These are phyloP conservation scores for Lactifluus volemus DNA, from an alignment of 768 basidiomycete genomes.

Conservation along the genomic window DNA sequence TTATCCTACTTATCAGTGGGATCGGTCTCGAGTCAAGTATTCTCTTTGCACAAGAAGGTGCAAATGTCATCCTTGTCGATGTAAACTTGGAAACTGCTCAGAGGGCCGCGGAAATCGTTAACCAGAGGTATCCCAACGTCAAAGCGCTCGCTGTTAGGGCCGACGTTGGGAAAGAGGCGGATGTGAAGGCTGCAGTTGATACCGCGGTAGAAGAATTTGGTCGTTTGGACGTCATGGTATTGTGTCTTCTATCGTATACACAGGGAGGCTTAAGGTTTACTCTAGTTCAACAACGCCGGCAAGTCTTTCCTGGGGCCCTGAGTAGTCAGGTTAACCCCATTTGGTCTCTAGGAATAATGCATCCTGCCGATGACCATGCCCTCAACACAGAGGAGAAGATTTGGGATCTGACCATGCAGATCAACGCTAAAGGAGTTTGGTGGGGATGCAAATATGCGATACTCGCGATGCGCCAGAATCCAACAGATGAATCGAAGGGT, in stretches of 20 bases:
- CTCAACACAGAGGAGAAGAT: conserved; percentile 94
- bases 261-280: background rate
- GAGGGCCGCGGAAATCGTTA: conserved; percentile 55
- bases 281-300: conserved; percentile 91
- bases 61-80: conserved; percentile 83
- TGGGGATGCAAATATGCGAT: conserved; percentile 99
- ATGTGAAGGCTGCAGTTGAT: conserved; percentile 78
- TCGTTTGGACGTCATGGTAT: conserved; percentile 90
- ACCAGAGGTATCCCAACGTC: conserved; percentile 56
- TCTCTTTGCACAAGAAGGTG: conserved; percentile 91
- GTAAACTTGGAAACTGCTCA: conserved; percentile 72
- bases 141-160: conserved; percentile 62
- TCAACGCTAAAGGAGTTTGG: conserved; percentile 99
- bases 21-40: conserved; percentile 96
- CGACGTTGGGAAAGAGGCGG: conserved; percentile 84
- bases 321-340: background rate
- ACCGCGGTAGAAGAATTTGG: conserved; percentile 78
- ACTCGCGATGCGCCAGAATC: conserved; percentile 90
- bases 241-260: conserved; percentile 18
- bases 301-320: conserved; percentile 13
- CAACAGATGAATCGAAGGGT: conserved; percentile 70
- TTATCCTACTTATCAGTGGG: conserved; percentile 46
- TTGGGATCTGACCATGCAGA: conserved; percentile 89
- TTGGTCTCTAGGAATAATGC: conserved; percentile 79
- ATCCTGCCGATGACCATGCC: conserved; percentile 88